These are phyloP conservation scores for Pueraria montana DNA, from an alignment of 306 rosid genomes.

Conservation along the genomic window DNA sequence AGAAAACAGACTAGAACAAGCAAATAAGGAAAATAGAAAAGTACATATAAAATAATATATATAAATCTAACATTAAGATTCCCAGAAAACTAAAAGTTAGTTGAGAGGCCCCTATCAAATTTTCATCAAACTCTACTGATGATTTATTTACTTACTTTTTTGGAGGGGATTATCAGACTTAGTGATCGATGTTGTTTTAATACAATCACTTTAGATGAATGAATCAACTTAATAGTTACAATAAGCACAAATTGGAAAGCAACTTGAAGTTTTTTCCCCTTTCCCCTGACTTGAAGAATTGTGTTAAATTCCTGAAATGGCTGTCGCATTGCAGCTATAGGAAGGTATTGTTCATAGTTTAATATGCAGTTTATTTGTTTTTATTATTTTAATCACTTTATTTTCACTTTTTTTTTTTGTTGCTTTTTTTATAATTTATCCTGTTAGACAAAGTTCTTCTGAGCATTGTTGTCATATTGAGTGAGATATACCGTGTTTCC, in stretches of 20 bases:
- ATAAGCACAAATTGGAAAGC: neutral
- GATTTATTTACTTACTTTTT: neutral
- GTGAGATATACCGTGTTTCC: neutral
- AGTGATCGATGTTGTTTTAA: constrained; percentile 22
- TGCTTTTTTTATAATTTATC: too few relatives aligned
- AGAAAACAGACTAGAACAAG: too few relatives aligned
- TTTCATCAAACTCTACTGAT: neutral
- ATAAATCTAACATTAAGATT: too few relatives aligned
- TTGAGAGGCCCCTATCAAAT: neutral
- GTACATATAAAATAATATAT: too few relatives aligned
- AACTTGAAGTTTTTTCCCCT: neutral
- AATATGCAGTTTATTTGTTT: constrained; percentile 12
- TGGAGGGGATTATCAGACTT: neutral
- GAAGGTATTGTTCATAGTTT: neutral
- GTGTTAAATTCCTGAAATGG: constrained; percentile 13
- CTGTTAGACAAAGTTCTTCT: neutral
- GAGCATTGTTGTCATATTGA: neutral
- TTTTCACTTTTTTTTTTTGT: neutral
- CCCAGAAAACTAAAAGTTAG: too few relatives aligned
- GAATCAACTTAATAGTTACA: neutral
- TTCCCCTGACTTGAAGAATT: neutral
- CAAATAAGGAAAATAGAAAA: too few relatives aligned
- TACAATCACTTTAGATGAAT: neutral
- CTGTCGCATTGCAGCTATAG: neutral
- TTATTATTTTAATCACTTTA: neutral